phyloP scores from a whole-genome alignment of 495 filamentous ascomycete genomes.

The Clohesyomyces aquaticus region DNA sequence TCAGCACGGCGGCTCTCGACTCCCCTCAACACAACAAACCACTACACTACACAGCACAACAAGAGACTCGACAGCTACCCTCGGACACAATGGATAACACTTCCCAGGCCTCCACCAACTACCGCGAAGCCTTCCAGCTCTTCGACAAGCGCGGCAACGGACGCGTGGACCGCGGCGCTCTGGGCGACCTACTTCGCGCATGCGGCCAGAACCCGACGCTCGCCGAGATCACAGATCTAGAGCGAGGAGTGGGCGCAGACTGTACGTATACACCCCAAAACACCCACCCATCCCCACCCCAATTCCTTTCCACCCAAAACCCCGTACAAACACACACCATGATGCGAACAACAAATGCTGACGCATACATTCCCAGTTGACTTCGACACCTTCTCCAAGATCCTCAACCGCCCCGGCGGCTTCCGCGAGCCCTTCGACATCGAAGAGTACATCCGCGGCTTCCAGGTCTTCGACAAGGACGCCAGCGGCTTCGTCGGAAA shows the following conservation, averaged over 20 bases:
- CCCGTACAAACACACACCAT: background rate
- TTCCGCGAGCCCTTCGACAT: constrained; percentile 98
- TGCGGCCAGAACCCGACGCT: constrained; percentile 98
- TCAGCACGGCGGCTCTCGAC: background rate
- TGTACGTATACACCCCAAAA: constrained; percentile 61
- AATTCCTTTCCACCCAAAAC: constrained; percentile 7
- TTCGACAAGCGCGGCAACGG: constrained; percentile 98
- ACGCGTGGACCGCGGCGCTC: constrained; percentile 79
- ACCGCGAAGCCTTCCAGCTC: constrained; percentile 99
- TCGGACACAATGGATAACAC: constrained; percentile 32
- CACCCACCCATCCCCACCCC: background rate
- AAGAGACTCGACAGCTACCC: background rate
- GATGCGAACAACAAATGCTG: background rate
- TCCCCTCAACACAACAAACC: background rate
- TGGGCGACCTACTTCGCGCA: constrained; percentile 91
- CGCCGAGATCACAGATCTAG: constrained; percentile 85
- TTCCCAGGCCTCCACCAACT: constrained; percentile 90
- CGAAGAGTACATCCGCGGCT: constrained; percentile 95
- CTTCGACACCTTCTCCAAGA: constrained; percentile 92
- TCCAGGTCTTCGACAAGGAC: constrained; percentile 99
- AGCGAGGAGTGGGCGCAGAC: constrained; percentile 83
- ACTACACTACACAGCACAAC: background rate
- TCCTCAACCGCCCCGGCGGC: constrained; percentile 94
- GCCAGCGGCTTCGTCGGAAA: constrained; percentile 97
- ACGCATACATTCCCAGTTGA: constrained; percentile 68